Evolutionary conservation across 176 grass and related monocot species (phyloP), one percentile per base, ranked within the genome.

Genomic region (Hsuehochloa calcarea): DNA sequence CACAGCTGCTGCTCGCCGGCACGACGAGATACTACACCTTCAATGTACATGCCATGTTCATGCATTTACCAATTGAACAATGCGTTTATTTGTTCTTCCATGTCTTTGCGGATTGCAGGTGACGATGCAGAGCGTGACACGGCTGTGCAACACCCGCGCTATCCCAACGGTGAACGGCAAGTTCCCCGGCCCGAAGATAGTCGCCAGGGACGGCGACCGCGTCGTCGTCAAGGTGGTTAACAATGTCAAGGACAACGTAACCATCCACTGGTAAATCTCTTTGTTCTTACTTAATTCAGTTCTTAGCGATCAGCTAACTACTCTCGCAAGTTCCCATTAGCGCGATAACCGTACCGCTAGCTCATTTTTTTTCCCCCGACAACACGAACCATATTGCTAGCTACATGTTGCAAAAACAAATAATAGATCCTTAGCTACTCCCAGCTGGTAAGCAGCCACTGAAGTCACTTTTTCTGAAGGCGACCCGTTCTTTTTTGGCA

Each of bases 111-210:
- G 4, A 19, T 73, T 35, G 3, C 76, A 94, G 92, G 87, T 94
- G 69, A 72, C 23, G 35, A 50, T 85, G 72, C 20, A 74, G 49
- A 89, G 79, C 0, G 75, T 94, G 71, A 94, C 89, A 1, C 84
- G 92, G 78, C 72, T 94, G 27, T 87, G 92, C 86, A 85, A 17
- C 59, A 91, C 92, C 34, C 87, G 84, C 65, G 82, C 80, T 84
- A 89, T 94, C 84, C 74, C 72, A 22, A 94, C 87, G 63, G 92
- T 91, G 75, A 94, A 94, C 84, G 92, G 92, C 75, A 78, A 79
- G 81, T 89, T 91, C 75, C 89, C 92, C 23, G 92, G 92, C 2
- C 92, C 92, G 14, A 91, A 82, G 50, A 79, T 94, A 0, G 71
- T 89, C 43, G 62, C 87, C 23, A 73, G 89, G 80, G 92, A 94